phyloP scores from a whole-genome alignment of 306 rosid species.

The Coriaria nepalensis region DNA sequence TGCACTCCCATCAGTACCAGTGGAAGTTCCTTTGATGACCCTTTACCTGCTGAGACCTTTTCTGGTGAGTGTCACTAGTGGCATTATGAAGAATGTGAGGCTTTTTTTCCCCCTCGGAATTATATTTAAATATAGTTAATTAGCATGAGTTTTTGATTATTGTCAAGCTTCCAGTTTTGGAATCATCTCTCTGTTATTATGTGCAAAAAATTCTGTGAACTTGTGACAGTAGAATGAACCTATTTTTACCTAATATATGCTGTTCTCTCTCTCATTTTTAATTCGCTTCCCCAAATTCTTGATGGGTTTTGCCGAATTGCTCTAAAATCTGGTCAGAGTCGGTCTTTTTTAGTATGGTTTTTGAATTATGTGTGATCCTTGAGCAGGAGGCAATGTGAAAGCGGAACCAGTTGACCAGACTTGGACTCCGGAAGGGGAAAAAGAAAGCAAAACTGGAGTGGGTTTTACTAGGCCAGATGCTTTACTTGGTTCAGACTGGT shows the following conservation, averaged over 20 bases:
- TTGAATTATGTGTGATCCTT: constrained; percentile 10
- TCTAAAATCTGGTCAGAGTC: not conserved
- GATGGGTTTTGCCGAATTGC: not conserved
- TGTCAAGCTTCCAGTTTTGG: not conserved
- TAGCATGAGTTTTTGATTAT: not conserved
- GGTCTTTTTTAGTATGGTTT: constrained; percentile 1
- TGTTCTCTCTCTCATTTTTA: not conserved
- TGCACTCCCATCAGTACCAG: constrained; percentile 43
- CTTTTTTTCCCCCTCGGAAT: not conserved
- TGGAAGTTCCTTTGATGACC: constrained; percentile 53
- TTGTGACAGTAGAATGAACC: too few relatives aligned
- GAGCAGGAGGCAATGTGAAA: constrained; percentile 50
- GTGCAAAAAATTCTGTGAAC: not conserved
- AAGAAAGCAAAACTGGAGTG: constrained; percentile 16
- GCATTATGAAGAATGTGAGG: constrained; percentile 8
- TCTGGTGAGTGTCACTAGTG: constrained; percentile 37
- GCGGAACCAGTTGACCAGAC: constrained; percentile 35
- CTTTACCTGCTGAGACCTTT: constrained; percentile 25
- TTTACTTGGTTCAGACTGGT: constrained; percentile 57
- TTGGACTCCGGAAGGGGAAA: constrained; percentile 34
- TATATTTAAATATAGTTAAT: not conserved
- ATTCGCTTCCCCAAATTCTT: not conserved
- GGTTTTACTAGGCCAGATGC: constrained; percentile 41
- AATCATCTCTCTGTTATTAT: not conserved
- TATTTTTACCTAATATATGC: not conserved